These are phyloP conservation scores for Metrosideros polymorpha DNA, from an alignment of 441 rosid genomes.

Conservation along the genomic window DNA sequence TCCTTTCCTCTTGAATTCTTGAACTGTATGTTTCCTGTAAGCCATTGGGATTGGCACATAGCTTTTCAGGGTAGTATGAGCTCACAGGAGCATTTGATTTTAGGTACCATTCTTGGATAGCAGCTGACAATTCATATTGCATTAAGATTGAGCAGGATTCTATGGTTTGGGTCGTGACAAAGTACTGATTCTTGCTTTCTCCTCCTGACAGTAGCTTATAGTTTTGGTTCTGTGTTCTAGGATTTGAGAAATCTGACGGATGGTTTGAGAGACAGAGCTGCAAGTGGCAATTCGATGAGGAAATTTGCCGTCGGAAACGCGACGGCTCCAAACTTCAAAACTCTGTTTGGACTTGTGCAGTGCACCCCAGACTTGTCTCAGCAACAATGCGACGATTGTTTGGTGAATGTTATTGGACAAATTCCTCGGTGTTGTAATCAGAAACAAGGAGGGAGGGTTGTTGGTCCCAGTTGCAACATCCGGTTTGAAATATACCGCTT, in stretches of 20 bases:
- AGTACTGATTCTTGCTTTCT: not conserved
- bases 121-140: not conserved
- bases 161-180: not conserved
- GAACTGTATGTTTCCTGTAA: not conserved
- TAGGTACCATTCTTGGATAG: not conserved
- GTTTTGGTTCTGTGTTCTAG: not conserved
- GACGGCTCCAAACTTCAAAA: not conserved
- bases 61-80: not conserved
- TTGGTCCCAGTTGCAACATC: not conserved
- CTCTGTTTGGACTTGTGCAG: not conserved
- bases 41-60: not conserved
- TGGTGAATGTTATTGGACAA: not conserved
- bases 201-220: not conserved
- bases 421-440: not conserved
- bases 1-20: not conserved
- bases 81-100: not conserved
- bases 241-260: not conserved
- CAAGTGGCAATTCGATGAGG: not conserved
- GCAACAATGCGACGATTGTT: not conserved
- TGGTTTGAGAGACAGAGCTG: not conserved
- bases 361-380: not conserved
- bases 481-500: not conserved
- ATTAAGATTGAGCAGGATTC: not conserved
- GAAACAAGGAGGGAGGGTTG: not conserved
- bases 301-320: rapidly evolving